Evolutionary conservation across 164 flowering plant species (phyloP).

Genomic region (Tetracentron sinense): DNA sequence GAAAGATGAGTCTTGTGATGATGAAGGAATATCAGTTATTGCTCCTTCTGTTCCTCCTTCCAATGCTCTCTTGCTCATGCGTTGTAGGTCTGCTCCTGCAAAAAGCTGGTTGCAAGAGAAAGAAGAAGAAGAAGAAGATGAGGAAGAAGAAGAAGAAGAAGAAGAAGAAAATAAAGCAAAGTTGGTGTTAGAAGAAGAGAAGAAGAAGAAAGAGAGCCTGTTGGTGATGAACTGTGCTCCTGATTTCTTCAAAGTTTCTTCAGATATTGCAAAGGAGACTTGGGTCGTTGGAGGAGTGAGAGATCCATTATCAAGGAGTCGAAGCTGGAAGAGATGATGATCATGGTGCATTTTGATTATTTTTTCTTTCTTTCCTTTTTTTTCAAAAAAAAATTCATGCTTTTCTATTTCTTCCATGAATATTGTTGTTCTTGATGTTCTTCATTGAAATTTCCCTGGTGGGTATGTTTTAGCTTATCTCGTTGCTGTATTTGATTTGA

Average conservation of each 20-base stretch:
- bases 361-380: neutral
- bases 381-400: too few species aligned
- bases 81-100: conserved; percentile 90
- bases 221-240: conserved; percentile 55
- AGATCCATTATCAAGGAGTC: conserved; percentile 67
- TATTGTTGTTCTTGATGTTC: too few species aligned
- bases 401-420: too few species aligned
- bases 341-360: neutral
- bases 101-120: conserved; percentile 68
- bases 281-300: conserved; percentile 65
- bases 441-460: too few species aligned
- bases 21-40: conserved; percentile 14
- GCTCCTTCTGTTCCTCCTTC: conserved; percentile 56
- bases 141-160: too few species aligned
- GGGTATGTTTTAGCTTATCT: too few species aligned
- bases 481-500: too few species aligned
- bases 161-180: conserved; percentile 25
- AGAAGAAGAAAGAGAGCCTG: conserved; percentile 43
- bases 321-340: conserved; percentile 72
- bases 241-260: conserved; percentile 60
- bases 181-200: conserved; percentile 33
- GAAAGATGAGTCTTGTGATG: too few species aligned
- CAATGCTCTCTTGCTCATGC: conserved; percentile 85
- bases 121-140: conserved; percentile 46
- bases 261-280: conserved; percentile 81